These are phyloP conservation scores for Arabidopsis suecica DNA, from an alignment of 345 rosid genomes.

Conservation along the genomic window DNA sequence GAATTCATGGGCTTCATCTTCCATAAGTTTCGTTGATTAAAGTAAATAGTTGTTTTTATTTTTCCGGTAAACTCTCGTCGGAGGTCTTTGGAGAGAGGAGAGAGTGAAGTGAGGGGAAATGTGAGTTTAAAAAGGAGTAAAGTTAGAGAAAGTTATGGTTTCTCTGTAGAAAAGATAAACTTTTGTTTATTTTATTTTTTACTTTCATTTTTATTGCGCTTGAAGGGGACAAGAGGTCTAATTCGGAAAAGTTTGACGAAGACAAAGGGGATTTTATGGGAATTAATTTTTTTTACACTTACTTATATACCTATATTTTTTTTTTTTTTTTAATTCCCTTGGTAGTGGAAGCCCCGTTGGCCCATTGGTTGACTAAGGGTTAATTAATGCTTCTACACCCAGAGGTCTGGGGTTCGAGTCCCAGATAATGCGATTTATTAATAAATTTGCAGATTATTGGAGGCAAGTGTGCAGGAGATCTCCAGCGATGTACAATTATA, in stretches of 20 bases:
- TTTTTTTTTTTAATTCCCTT: neutral
- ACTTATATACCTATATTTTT: constrained; percentile 17
- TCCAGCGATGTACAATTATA: too few species aligned
- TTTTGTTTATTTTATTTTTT: neutral
- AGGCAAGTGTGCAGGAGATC: too few species aligned
- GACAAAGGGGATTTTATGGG: constrained; percentile 39
- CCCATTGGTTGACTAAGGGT: too few species aligned
- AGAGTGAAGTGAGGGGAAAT: constrained; percentile 46
- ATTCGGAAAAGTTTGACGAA: constrained; percentile 45
- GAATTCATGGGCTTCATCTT: constrained; percentile 43
- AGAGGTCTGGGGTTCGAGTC: too few species aligned
- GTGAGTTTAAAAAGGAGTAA: constrained; percentile 47
- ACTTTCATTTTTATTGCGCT: constrained; percentile 33
- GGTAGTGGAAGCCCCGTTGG: too few species aligned
- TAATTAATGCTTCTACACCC: too few species aligned
- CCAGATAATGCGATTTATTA: too few species aligned
- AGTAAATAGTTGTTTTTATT: neutral
- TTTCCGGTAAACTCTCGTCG: constrained; percentile 37
- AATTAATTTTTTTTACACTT: neutral
- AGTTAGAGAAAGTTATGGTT: constrained; percentile 48
- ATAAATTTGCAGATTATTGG: too few species aligned
- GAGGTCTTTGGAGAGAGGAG: constrained; percentile 38
- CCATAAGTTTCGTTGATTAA: constrained; percentile 5
- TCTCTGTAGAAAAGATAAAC: constrained; percentile 20
- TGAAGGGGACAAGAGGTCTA: constrained; percentile 49